Base-by-base conservation (phyloP, 352 stramenopile species). In the Phytopythium montanum region DNA sequence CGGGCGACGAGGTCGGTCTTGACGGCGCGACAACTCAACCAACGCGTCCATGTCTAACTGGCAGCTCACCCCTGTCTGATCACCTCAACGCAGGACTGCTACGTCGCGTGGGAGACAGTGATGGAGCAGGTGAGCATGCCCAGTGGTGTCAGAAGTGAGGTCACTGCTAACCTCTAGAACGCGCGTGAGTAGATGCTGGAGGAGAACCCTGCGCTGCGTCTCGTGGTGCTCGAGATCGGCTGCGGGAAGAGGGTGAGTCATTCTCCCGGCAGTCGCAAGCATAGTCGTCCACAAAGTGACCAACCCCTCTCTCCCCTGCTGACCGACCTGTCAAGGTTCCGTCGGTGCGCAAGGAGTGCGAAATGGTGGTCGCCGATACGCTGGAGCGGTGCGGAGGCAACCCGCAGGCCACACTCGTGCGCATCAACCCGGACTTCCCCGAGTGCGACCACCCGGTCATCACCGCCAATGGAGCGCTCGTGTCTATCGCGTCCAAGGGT, bases 191-290 rank as follows among this genome's bases (percentile, higher is more conserved):
- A 95, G 85, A 87, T 92, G 69, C 68, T 95, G 16, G 51, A 91
- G 36, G 66, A 88, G 9, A 62, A 93, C 53, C 70, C 80, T 18
- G 66, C 62, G 2, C 56, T 88, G 23, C 78, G 74, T 14, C 65
- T 95, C 4, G 83, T 93, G 8, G 80, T 95, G 23, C 70, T 95
- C 21, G 86, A 95, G 56, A 95, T 95, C 26, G 86, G 86, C 39
- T 95, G 86, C 51, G 86, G 86, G 25, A 52, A 52, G 45, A 52
- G 45, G 55, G 87, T 72, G 2, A 6, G 39, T 46, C 18, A n/a
- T n/a, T n/a, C 21, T 19, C 9, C 3, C 19, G 14, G 19, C 21
- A 21, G 19, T 14, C 39, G 18, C 5, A 25, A 46, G 4, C 19
- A n/a, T 10, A 1, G 19, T 23, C 21, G 19, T 38, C 8, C 33